Percentiles rank a stretch among this genome's conserved stretches.
phyloP scores from a whole-genome alignment of 179 eudicot species.

The Nepenthes alata region DNA sequence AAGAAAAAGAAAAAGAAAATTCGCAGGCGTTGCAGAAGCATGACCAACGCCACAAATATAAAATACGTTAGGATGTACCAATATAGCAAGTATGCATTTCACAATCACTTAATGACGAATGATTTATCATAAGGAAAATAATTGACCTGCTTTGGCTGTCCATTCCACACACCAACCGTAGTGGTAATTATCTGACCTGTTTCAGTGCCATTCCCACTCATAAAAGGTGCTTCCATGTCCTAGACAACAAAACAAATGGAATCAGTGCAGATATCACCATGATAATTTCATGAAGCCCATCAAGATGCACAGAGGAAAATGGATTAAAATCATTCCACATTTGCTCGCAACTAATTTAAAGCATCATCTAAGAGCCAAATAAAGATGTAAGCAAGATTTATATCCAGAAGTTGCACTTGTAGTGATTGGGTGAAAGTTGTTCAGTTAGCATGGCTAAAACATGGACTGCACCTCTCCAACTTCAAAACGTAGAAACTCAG shows the following conservation, averaged over 20 bases:
- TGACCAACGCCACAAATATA: background rate
- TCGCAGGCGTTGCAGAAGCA: too few species aligned
- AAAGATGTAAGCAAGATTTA: background rate
- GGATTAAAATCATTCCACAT: too few species aligned
- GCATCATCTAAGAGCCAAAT: background rate
- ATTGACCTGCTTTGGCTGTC: constrained; percentile 69
- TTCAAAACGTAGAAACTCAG: too few species aligned
- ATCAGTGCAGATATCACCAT: background rate
- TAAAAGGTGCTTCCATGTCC: constrained; percentile 65
- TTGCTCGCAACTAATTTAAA: background rate
- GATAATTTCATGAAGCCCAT: background rate
- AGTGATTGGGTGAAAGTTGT: too few species aligned
- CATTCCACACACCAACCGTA: constrained; percentile 54
- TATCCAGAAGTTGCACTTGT: too few species aligned
- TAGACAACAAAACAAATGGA: constrained; percentile 8
- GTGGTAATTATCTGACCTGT: constrained; percentile 80
- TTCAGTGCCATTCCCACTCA: constrained; percentile 80
- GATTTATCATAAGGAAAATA: background rate
- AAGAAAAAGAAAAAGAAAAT: too few species aligned
- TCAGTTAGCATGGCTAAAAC: too few species aligned
- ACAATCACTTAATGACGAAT: background rate
- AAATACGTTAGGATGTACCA: background rate
- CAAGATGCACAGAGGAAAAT: too few species aligned
- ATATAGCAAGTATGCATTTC: background rate
- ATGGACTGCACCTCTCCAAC: too few species aligned